phyloP scores from a whole-genome alignment of 371 early-diverging fungal genomes.

The Entomophthora muscae region DNA sequence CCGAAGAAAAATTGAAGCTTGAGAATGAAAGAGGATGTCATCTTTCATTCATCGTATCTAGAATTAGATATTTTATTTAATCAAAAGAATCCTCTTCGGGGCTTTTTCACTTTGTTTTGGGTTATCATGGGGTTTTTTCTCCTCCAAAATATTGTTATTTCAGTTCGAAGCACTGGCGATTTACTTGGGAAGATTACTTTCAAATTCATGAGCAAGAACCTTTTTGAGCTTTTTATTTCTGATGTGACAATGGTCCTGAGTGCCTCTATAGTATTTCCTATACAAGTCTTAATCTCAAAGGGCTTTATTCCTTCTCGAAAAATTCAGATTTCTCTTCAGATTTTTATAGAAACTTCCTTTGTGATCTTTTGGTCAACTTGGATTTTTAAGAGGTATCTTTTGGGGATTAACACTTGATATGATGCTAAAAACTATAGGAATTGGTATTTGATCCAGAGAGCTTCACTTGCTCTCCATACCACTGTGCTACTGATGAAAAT shows the following conservation, averaged over 20 bases:
- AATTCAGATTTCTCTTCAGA: neutral
- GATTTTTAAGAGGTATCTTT: neutral
- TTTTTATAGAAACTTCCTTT: neutral
- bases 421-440: constrained; percentile 20
- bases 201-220: constrained; percentile 45
- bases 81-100: constrained; percentile 42
- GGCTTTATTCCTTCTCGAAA: neutral
- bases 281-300: neutral
- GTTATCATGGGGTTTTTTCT: constrained; percentile 63
- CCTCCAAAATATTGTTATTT: constrained; percentile 41
- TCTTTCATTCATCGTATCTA: constrained; percentile 13
- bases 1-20: neutral
- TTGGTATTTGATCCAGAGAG: constrained; percentile 86
- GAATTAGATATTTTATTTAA: constrained; percentile 17
- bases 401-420: neutral
- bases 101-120: constrained; percentile 87
- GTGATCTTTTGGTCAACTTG: neutral
- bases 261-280: neutral
- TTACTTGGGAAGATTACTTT: constrained; percentile 36
- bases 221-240: constrained; percentile 35
- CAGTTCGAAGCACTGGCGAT: constrained; percentile 48
- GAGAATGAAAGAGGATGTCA: neutral
- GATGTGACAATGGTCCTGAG: constrained; percentile 39
- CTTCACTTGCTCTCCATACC: constrained; percentile 71
- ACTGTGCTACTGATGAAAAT: constrained; percentile 89